Evolutionary conservation across 139 green algal species (phyloP), one percentile per base, ranked within the genome.

Genomic region (Chlamydomonas schloesseri): DNA sequence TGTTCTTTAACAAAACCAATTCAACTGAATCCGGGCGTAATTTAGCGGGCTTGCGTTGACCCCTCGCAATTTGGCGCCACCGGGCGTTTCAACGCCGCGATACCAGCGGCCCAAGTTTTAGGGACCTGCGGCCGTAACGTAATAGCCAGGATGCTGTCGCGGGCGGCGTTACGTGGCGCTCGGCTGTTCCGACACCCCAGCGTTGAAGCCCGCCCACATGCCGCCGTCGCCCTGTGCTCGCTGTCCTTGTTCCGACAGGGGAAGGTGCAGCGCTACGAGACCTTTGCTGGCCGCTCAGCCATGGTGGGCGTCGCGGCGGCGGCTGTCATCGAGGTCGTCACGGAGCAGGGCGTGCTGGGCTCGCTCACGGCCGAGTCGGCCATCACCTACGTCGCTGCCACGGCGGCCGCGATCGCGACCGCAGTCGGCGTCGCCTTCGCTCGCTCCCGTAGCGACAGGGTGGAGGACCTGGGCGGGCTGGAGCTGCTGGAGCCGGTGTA

Each of bases 251-350:
- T 50, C 42, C 42, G 42, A 50, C 65, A 84, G 78, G 46, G 78
- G 21, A 46, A 74, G n/a, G 65, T 84, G 4, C 67, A 76, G 15
- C 65, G 67, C 17, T 85, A 77, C 34, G 79, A 85, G 47, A 77
- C 67, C 31, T 46, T 85, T 33, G 79, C 79, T 18, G 79, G 79
- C 28, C 33, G 79, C 9, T 76, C 64, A 2, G 79, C 79, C 3
- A 85, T 85, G 79, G 79, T 85, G 1, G 81, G 81, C 34, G 33
- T 87, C 21, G 53, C 69, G 3, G 69, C 26, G 0, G 81, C 81
- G 13, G 15, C 47, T 0, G 37, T 21, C 29, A 71, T 71, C 24
- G 81, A 87, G 53, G 8, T 79, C 13, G n/a, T 80, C 0, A 79
- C 81, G 0, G 81, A 87, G 11, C 81, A 62, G 3, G 64, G 69